phyloP scores from a whole-genome alignment of 257 asterid species.

The Jaltomata sinuosa region DNA sequence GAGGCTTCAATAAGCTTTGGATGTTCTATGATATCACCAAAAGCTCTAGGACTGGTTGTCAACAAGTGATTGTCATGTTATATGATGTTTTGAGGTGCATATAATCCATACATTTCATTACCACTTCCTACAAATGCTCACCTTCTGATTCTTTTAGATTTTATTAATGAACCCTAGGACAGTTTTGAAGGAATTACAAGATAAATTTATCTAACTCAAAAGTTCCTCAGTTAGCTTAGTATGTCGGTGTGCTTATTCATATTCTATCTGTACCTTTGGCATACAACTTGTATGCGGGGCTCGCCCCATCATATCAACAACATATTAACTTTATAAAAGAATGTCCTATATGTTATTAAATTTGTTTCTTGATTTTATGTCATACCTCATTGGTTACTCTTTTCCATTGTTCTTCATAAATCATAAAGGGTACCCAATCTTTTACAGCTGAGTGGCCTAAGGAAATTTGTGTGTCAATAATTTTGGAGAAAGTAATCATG shows the following conservation, averaged over 20 bases:
- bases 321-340: too few relatives aligned
- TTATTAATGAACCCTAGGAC: background rate
- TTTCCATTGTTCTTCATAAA: background rate
- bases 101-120: background rate
- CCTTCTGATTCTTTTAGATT: background rate
- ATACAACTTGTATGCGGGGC: background rate
- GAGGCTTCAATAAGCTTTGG: background rate
- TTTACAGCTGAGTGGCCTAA: background rate
- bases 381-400: background rate
- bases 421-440: background rate
- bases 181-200: background rate
- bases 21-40: background rate
- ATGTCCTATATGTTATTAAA: background rate
- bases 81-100: background rate
- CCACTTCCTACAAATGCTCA: background rate
- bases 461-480: background rate
- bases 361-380: background rate
- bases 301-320: too few relatives aligned
- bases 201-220: background rate
- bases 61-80: background rate
- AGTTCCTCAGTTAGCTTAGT: background rate
- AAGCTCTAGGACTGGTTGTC: background rate
- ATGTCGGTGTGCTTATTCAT: background rate
- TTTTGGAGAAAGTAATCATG: background rate
- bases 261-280: background rate